A percentile compares a stretch with the other conserved stretches of the same genome.
phyloP scores from a whole-genome alignment of 139 green algal species.

The Edaphochlamys debaryana region DNA sequence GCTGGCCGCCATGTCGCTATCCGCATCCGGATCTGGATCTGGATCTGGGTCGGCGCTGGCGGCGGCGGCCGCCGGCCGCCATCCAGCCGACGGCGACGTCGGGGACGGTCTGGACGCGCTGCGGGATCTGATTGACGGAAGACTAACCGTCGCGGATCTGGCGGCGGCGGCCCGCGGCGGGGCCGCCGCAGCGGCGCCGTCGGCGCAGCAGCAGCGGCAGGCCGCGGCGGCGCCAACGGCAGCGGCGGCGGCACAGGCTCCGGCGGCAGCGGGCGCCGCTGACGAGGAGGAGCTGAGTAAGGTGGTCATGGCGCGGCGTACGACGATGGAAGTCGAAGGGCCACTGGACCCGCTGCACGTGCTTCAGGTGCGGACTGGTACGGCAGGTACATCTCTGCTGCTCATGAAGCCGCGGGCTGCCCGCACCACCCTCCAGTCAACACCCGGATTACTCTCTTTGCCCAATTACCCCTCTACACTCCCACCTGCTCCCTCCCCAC shows the following conservation, averaged over 20 bases:
- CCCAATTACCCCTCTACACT: no score
- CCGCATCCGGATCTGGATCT: no score
- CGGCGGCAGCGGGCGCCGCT: neutral
- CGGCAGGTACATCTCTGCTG: no score
- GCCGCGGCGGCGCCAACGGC: no score
- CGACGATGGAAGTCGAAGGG: conserved; percentile 54
- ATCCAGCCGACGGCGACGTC: no score
- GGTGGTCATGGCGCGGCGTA: conserved; percentile 83
- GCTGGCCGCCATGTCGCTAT: conserved; percentile 54
- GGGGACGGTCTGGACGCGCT: conserved; percentile 39
- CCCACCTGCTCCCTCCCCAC: neutral
- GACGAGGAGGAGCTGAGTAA: conserved; percentile 69
- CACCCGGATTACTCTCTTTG: neutral
- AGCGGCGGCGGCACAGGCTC: neutral
- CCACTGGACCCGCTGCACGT: conserved; percentile 71
- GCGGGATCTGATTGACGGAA: conserved; percentile 28
- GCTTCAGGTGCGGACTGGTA: conserved; percentile 73
- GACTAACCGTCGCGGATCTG: neutral
- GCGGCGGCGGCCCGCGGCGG: neutral
- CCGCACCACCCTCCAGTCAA: neutral
- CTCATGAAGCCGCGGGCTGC: no score
- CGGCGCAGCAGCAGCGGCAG: neutral
- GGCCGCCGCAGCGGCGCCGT: neutral
- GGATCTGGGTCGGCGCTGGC: no score
- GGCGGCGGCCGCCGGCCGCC: neutral